Conservation (phyloP, 768 basidiomycete species). For the Terana coerulea region DNA sequence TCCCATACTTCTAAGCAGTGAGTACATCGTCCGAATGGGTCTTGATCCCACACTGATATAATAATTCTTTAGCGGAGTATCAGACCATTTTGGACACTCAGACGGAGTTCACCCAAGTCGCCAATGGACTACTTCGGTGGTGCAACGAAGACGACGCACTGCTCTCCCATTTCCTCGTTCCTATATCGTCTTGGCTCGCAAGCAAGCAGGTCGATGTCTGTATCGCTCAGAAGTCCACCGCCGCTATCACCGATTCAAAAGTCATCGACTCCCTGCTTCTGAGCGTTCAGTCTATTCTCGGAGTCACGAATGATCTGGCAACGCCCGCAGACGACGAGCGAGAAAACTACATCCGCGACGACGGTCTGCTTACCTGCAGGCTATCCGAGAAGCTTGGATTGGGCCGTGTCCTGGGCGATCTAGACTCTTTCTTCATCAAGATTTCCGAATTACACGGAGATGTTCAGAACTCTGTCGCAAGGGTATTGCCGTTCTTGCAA, state of each 20-base stretch:
- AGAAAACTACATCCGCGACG: conserved; percentile 52
- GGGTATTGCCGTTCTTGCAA: conserved; percentile 73
- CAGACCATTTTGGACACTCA: too few species aligned
- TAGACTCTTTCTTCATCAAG: conserved; percentile 36
- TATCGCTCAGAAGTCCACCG: too few species aligned
- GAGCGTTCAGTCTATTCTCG: conserved; percentile 57
- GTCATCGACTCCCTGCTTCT: conserved; percentile 65
- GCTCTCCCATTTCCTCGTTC: conserved; percentile 28
- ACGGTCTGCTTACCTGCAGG: conserved; percentile 39
- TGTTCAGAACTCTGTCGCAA: conserved; percentile 34
- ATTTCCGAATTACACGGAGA: conserved; percentile 34
- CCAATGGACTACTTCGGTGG: too few species aligned
- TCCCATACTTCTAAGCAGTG: background rate
- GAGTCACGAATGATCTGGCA: conserved; percentile 29
- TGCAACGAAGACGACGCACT: conserved; percentile 3
- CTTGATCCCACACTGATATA: background rate
- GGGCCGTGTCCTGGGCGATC: conserved; percentile 34
- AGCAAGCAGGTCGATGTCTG: conserved; percentile 4
- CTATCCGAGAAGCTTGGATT: conserved; percentile 49
- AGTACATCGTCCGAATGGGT: background rate
- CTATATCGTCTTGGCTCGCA: conserved; percentile 30
- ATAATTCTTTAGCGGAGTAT: background rate
- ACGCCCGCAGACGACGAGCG: conserved; percentile 27
- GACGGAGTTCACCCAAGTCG: too few species aligned
- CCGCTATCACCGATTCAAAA: too few species aligned